Base-by-base conservation (phyloP, 768 basidiomycete species). In the Cystobasidium onofrii region DNA sequence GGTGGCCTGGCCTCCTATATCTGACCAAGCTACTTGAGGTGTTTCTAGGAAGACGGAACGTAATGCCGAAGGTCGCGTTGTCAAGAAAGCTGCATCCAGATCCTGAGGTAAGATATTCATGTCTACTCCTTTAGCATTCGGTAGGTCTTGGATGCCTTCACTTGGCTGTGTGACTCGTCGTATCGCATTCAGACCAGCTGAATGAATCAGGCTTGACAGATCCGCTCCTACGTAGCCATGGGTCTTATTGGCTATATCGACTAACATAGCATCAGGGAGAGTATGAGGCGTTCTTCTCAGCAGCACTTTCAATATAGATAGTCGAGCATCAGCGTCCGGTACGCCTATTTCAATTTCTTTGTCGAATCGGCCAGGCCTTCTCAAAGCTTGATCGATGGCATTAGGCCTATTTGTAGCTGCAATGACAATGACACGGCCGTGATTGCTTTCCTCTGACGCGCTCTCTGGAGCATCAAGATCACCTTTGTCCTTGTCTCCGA, bases 211-310 rank as follows among this genome's bases (percentile, higher is more conserved):
- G 0, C 93, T 91, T 36, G 89, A 88, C 54, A 99, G 85, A 81
- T 99, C 96, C 4, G 96, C 96, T 7, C 95, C 96, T 57, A 99
- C 96, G 80, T 94, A 98, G 0, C 96, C 96, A 76, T 99, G 92
- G 13, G 93, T 92, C 10, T 79, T 75, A 13, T 86, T 84, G 0
- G 94, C 89, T 20, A 97, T 81, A 1, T 84, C 76, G 29, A 84
- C 82, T 1, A 99, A 85, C 12, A 90, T 87, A 0, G 83, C 82
- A 1, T 82, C 80, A 0, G 86, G 80, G 74, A 97, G 84, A 1
- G 83, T 80, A 78, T 97, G 87, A 0, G 96, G 95, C 1, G 90
- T 89, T 76, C 89, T 89, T 20, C 85, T 79, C 0, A 97, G 85
- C 18, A 97, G 82, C 57, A 97, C 92, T n/a, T 87, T 84, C 44